A percentile compares a stretch with the other conserved stretches of the same genome.
Evolutionary conservation across 2,329 filamentous ascomycete genomes (phyloP).

Genomic region (Mycosphaerella sp.): DNA sequence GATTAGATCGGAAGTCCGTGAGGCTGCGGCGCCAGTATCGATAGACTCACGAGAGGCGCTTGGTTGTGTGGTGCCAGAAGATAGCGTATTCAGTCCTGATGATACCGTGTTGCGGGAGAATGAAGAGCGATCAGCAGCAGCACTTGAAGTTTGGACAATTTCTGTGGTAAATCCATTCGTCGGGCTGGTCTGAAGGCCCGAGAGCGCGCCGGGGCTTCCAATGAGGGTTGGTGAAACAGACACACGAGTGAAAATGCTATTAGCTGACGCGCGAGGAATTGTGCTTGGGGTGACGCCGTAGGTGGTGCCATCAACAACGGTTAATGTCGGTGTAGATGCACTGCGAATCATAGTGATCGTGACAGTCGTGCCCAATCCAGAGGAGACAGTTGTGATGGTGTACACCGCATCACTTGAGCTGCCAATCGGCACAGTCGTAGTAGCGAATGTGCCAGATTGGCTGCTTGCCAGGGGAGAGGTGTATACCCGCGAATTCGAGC

Average conservation of each 20-base stretch:
- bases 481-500: not conserved
- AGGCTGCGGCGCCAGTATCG: not conserved
- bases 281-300: not conserved
- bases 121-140: not conserved
- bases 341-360: conserved; percentile 5
- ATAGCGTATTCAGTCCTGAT: not conserved
- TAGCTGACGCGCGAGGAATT: not conserved
- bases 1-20: not conserved
- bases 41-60: not conserved
- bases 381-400: conserved; percentile 16
- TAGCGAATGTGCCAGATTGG: conserved; percentile 2
- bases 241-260: conserved; percentile 1
- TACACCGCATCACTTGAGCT: conserved; percentile 2
- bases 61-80: not conserved
- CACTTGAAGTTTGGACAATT: not conserved
- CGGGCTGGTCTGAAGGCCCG: not conserved
- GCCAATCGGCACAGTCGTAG: not conserved
- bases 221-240: not conserved
- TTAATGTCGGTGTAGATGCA: conserved; percentile 8
- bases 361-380: conserved; percentile 13
- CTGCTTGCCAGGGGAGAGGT: not conserved
- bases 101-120: not conserved
- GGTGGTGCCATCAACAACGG: conserved; percentile 9
- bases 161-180: not conserved
- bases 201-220: not conserved